A percentile compares a stretch with the other conserved stretches of the same genome.
Conservation (phyloP, 1,139 yeast genomes). For the Tardiomyces blankii region DNA sequence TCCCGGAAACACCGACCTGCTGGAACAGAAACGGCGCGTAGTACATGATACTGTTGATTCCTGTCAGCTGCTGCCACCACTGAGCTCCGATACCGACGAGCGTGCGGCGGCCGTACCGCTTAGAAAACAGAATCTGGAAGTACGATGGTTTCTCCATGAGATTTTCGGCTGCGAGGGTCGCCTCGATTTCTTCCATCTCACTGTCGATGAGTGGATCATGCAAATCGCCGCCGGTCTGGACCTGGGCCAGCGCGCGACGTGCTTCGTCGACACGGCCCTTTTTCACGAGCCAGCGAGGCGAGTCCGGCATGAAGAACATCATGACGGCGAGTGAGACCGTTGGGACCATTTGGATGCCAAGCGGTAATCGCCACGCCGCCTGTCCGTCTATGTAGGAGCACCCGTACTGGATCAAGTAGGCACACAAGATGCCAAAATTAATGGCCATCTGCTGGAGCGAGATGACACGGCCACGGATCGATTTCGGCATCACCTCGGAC, state of each 20-base stretch:
- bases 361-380: conserved; percentile 29
- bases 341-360: conserved; percentile 23
- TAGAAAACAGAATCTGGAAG: too few relatives aligned
- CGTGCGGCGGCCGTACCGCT: conserved; percentile 32
- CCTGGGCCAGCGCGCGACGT: conserved; percentile 24
- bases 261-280: conserved; percentile 38
- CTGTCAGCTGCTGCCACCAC: conserved; percentile 62
- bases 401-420: conserved; percentile 63
- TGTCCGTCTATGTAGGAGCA: conserved; percentile 33
- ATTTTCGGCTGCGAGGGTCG: conserved; percentile 14
- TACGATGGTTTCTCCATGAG: conserved; percentile 14
- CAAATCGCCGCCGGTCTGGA: conserved; percentile 33
- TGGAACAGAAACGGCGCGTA: conserved; percentile 37
- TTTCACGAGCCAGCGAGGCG: conserved; percentile 40
- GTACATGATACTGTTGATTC: conserved; percentile 50
- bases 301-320: conserved; percentile 30
- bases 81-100: conserved; percentile 39
- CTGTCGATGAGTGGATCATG: conserved; percentile 10
- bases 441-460: conserved; percentile 60
- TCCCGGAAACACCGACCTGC: conserved; percentile 37
- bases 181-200: conserved; percentile 21
- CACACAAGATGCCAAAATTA: conserved; percentile 59
- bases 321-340: conserved; percentile 18
- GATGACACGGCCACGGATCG: conserved; percentile 61
- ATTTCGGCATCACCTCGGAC: conserved; percentile 62